These are phyloP conservation scores for Lipomyces japonicus DNA, from an alignment of 805 yeast genomes.

Conservation along the genomic window DNA sequence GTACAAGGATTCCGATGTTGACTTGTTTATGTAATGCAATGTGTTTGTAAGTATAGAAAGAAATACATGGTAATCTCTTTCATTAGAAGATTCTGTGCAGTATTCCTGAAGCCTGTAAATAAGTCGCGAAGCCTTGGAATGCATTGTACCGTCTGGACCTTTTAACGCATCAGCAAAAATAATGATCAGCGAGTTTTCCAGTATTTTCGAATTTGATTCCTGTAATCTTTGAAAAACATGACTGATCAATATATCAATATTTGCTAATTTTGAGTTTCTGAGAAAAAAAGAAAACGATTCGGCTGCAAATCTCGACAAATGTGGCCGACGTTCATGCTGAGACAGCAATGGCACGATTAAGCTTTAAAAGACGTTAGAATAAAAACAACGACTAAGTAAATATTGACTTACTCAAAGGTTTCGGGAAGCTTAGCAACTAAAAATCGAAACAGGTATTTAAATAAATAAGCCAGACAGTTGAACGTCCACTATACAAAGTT, in stretches of 20 bases:
- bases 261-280: constrained; percentile 56
- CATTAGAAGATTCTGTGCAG: constrained; percentile 12
- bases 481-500: constrained; percentile 52
- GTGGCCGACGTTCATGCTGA: constrained; percentile 50
- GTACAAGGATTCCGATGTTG: constrained; percentile 34
- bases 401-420: constrained; percentile 63
- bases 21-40: constrained; percentile 36
- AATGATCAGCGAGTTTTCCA: constrained; percentile 54
- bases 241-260: constrained; percentile 47
- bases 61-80: constrained; percentile 12
- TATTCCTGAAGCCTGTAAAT: constrained; percentile 14
- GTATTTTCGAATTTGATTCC: constrained; percentile 44
- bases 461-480: constrained; percentile 78
- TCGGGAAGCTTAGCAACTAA: constrained; percentile 61
- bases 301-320: constrained; percentile 76
- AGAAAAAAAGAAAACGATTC: constrained; percentile 84
- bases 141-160: constrained; percentile 66
- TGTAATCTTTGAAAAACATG: constrained; percentile 38
- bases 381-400: constrained; percentile 32
- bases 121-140: constrained; percentile 55
- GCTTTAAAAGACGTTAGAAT: constrained; percentile 5
- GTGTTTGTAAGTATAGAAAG: constrained; percentile 31
- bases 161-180: constrained; percentile 71
- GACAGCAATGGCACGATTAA: constrained; percentile 41
- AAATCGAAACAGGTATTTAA: constrained; percentile 74